Evolutionary conservation across 2,329 filamentous ascomycete genomes (phyloP).

Genomic region (Alternaria gaisen): DNA sequence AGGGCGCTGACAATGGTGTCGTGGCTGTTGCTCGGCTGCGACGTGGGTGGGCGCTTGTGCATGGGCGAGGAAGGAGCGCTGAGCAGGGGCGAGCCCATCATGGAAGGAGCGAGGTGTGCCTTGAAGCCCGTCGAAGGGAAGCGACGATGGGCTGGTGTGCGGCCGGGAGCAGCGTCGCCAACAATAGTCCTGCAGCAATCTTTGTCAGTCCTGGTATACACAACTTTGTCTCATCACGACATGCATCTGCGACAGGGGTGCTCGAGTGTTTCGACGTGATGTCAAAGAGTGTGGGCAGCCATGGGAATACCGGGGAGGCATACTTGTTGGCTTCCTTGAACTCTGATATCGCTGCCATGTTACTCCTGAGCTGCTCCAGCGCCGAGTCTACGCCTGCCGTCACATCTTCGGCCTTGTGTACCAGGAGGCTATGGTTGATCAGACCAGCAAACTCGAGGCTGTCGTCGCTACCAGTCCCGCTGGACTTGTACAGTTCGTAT

Average conservation of each 20-base stretch:
- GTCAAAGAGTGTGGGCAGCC: constrained; percentile 31
- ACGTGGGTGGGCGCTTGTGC: constrained; percentile 52
- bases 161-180: constrained; percentile 43
- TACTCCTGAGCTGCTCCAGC: constrained; percentile 66
- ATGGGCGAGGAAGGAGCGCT: constrained; percentile 50
- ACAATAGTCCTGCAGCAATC: constrained; percentile 48
- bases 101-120: constrained; percentile 48
- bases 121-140: constrained; percentile 49
- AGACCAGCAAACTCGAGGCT: constrained; percentile 64
- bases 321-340: constrained; percentile 68
- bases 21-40: constrained; percentile 49
- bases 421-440: constrained; percentile 65
- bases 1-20: constrained; percentile 53
- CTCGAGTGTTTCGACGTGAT: constrained; percentile 25
- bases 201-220: constrained; percentile 41
- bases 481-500: constrained; percentile 65
- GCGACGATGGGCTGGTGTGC: constrained; percentile 48
- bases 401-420: constrained; percentile 63
- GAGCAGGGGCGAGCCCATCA: constrained; percentile 52
- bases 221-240: constrained; percentile 17
- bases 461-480: constrained; percentile 41
- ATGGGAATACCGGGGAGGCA: constrained; percentile 44
- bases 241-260: constrained; percentile 17
- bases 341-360: constrained; percentile 66
- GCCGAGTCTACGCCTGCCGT: constrained; percentile 67